These are phyloP conservation scores for Nothomitra cinnamomea DNA, from an alignment of 2,329 filamentous ascomycete genomes.

Conservation along the genomic window DNA sequence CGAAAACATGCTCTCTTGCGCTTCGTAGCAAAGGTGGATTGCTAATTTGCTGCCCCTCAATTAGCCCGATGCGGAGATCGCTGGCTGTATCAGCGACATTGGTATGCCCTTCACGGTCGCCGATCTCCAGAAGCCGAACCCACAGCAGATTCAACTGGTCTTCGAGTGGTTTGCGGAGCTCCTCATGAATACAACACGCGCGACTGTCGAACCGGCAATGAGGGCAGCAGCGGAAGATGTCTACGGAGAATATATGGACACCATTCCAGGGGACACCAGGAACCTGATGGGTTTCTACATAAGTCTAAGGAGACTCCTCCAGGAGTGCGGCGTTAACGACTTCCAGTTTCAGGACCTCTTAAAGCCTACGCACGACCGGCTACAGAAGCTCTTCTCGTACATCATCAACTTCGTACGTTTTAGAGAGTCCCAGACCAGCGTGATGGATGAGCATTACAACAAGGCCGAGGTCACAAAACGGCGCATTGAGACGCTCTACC, in stretches of 20 bases:
- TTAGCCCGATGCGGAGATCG: slow-evolving; percentile 61
- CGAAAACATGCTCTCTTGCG: slow-evolving; percentile 10
- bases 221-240: slow-evolving; percentile 77
- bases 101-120: slow-evolving; percentile 74
- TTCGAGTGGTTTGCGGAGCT: slow-evolving; percentile 96
- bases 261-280: slow-evolving; percentile 71
- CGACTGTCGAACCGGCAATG: slow-evolving; percentile 91
- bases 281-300: slow-evolving; percentile 95
- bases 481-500: slow-evolving; percentile 71
- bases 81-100: slow-evolving; percentile 92
- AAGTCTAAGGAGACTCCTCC: slow-evolving; percentile 59
- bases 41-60: background rate
- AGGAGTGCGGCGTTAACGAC: slow-evolving; percentile 79
- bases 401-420: slow-evolving; percentile 98
- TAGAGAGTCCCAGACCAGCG: slow-evolving; percentile 73
- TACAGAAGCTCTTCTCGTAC: slow-evolving; percentile 93
- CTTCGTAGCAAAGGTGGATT: background rate
- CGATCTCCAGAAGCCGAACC: slow-evolving; percentile 86
- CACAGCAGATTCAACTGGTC: slow-evolving; percentile 87
- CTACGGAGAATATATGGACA: slow-evolving; percentile 67
- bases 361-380: slow-evolving; percentile 72
- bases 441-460: slow-evolving; percentile 90
- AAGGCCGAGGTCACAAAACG: slow-evolving; percentile 73
- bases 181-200: slow-evolving; percentile 81
- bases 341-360: slow-evolving; percentile 89